Conservation (phyloP, 106 monocot species). For the Dendrobium officinale region DNA sequence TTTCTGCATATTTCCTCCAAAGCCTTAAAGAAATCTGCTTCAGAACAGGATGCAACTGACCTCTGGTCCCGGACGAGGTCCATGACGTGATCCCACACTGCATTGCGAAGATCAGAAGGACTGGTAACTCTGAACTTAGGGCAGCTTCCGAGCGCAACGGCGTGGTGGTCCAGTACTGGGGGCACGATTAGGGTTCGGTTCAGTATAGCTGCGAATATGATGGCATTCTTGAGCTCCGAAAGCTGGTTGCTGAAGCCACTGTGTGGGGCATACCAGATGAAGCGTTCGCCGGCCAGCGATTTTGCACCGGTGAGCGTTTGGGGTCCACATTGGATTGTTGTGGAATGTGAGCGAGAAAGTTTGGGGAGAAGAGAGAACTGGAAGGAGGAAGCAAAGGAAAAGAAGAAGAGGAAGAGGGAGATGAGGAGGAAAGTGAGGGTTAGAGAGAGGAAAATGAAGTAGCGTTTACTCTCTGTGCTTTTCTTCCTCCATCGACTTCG, state of each 20-base stretch:
- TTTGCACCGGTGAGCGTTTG: not conserved
- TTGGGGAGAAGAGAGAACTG: constrained; percentile 16
- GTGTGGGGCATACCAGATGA: constrained; percentile 88
- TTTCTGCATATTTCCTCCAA: no score
- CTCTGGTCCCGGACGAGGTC: constrained; percentile 43
- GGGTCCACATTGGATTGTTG: constrained; percentile 1
- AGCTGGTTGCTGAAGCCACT: constrained; percentile 99
- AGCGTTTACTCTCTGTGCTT: constrained; percentile 21
- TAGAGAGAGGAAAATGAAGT: constrained; percentile 13
- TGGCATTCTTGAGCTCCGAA: constrained; percentile 70
- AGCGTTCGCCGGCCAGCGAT: constrained; percentile 23
- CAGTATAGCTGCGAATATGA: constrained; percentile 62
- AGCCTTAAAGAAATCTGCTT: no score
- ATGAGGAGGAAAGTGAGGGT: constrained; percentile 22
- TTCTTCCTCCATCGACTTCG: constrained; percentile 38
- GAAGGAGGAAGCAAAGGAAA: constrained; percentile 17
- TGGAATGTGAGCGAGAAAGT: constrained; percentile 2
- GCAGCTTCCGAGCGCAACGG: constrained; percentile 89
- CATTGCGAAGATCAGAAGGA: constrained; percentile 37
- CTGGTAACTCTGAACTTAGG: constrained; percentile 83
- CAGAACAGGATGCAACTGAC: constrained; percentile 22
- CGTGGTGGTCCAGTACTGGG: constrained; percentile 94
- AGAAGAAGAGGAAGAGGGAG: constrained; percentile 23
- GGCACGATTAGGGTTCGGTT: constrained; percentile 87
- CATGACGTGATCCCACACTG: constrained; percentile 78